Conservation (phyloP, 2,329 filamentous ascomycete species). For the Mycocentrospora acerina region DNA sequence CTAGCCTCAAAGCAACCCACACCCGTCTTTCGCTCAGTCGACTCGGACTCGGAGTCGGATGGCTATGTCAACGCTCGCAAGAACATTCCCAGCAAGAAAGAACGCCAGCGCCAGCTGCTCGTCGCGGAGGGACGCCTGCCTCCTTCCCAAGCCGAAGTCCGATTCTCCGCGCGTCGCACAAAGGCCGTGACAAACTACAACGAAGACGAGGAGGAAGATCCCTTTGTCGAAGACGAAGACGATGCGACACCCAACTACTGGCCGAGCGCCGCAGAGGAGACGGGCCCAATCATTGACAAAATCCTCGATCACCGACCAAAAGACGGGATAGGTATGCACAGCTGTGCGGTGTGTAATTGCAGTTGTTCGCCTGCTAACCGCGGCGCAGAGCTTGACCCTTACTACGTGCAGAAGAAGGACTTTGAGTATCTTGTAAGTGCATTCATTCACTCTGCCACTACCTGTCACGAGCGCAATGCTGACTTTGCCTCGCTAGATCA, state of each 20-base stretch:
- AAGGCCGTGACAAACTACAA: constrained; percentile 72
- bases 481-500: constrained; percentile 61
- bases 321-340: constrained; percentile 54
- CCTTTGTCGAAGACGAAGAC: constrained; percentile 60
- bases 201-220: constrained; percentile 63
- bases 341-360: too few relatives aligned
- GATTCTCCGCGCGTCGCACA: constrained; percentile 86
- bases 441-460: constrained; percentile 26
- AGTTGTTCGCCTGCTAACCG: constrained; percentile 16
- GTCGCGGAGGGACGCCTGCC: constrained; percentile 61
- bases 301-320: constrained; percentile 84
- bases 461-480: constrained; percentile 5
- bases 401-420: constrained; percentile 61
- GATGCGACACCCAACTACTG: constrained; percentile 71
- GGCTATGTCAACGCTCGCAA: constrained; percentile 78
- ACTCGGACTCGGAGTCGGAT: constrained; percentile 62
- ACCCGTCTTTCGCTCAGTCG: constrained; percentile 57
- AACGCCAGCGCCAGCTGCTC: constrained; percentile 69
- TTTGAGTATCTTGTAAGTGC: constrained; percentile 71
- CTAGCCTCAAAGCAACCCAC: constrained; percentile 54
- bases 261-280: constrained; percentile 69
- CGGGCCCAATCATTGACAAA: constrained; percentile 82
- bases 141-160: constrained; percentile 73
- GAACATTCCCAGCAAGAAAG: constrained; percentile 69
- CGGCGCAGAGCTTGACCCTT: constrained; percentile 37